A percentile compares a stretch with the other conserved stretches of the same genome.
Conservation (phyloP, 1,284 basidiomycete genomes). For the Austroboletus novae-zelandiae region DNA sequence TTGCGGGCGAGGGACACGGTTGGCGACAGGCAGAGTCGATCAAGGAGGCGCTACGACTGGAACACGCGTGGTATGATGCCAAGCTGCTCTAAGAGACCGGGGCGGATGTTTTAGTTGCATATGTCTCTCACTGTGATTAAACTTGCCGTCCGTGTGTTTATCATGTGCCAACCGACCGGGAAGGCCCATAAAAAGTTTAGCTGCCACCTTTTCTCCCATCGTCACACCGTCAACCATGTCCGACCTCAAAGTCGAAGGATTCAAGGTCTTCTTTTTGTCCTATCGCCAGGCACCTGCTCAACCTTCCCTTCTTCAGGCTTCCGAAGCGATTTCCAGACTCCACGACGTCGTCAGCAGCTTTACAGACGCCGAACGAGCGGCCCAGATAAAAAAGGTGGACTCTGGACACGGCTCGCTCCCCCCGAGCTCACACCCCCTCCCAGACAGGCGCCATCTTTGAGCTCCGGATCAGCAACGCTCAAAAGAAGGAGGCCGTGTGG, state of each 20-base stretch:
- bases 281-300: neutral
- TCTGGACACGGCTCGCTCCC: neutral
- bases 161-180: too few species aligned
- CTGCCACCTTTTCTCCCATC: too few species aligned
- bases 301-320: slow-evolving; percentile 49
- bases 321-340: slow-evolving; percentile 66
- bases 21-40: slow-evolving; percentile 48
- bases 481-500: slow-evolving; percentile 79
- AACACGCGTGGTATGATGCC: slow-evolving; percentile 34
- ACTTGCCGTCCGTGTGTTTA: too few species aligned
- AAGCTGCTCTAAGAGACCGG: slow-evolving; percentile 8
- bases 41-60: slow-evolving; percentile 41
- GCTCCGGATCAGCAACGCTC: slow-evolving; percentile 78
- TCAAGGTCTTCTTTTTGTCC: slow-evolving; percentile 41
- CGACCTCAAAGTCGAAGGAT: slow-evolving; percentile 56
- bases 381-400: slow-evolving; percentile 82
- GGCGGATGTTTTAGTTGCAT: neutral
- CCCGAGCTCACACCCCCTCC: neutral
- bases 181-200: too few species aligned
- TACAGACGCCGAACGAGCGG: slow-evolving; percentile 73
- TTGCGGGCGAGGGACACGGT: slow-evolving; percentile 54
- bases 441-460: slow-evolving; percentile 94
- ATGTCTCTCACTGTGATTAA: too few species aligned
- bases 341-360: slow-evolving; percentile 60
- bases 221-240: slow-evolving; percentile 41